Evolutionary conservation across 306 rosid species (phyloP), one percentile per base, ranked within the genome.

Genomic region (Lathyrus aphaca): DNA sequence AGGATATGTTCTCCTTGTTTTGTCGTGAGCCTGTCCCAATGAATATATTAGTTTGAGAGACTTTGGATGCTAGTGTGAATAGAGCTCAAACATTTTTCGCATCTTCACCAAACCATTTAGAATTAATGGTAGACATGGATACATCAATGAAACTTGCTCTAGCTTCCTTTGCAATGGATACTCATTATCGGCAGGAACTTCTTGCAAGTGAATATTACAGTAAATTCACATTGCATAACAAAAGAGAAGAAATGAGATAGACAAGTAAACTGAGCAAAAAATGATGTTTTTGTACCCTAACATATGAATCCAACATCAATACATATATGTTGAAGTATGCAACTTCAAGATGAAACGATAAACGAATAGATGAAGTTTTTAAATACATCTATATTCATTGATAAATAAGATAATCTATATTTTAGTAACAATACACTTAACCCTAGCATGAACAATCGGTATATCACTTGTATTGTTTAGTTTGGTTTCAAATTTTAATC

Each of bases 51-150:
- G 99, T 91, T 1, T 96, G 99, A 46, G 97, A 91, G 64, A 94
- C 97, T 83, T 94, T 94, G 58, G 88, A 81, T 37, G 99, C 97
- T 64, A 94, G 74, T 23, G 97, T 84, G 85, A 94, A 94, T 65
- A 94, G 82, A 44, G 99, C 97, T 5, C 99, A 84, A 13, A 94
- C 97, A 23, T 94, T 94, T 82, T 94, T 94, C 84, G 91, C 99
- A 59, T 91, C 97, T 89, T 91, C 99, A 54, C 97, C 99, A 55
- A 94, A 94, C 99, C 99, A 94, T 78, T 91, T 94, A 35, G 97
- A 94, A 13, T 96, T 93, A 42, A 93, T 90, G 80, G 97, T 93
- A 44, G 98, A 93, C 97, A 93, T 93, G 58, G 97, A 93, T 12
- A 94, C 96, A 37, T 94, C 91, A 12, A 94, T 94, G 86, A 94